Percentiles rank a stretch among this genome's conserved stretches.
Evolutionary conservation across 306 rosid genomes (phyloP).

Genomic region (Quercus robur): DNA sequence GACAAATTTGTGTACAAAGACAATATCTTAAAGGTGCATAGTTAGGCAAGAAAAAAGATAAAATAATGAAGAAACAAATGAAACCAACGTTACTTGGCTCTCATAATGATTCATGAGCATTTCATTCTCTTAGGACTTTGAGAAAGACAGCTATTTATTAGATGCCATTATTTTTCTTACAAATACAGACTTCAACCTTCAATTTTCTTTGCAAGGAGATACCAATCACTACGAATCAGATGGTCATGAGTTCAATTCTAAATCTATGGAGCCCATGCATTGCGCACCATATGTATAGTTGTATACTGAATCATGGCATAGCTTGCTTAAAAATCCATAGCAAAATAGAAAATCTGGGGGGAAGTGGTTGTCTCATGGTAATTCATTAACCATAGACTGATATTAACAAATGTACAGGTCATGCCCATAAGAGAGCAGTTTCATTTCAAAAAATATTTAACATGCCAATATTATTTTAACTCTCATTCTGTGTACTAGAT

Average conservation of each 20-base stretch:
- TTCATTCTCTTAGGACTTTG: not conserved
- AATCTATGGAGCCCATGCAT: not conserved
- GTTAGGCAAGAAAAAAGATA: not conserved
- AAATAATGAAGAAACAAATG: not conserved
- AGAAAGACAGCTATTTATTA: not conserved
- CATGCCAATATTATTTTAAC: not conserved
- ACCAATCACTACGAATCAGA: not conserved
- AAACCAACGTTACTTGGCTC: not conserved
- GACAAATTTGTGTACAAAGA: not conserved
- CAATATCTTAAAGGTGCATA: not conserved
- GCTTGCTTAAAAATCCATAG: not conserved
- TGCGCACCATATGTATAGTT: not conserved
- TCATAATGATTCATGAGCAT: not conserved
- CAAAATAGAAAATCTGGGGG: not conserved
- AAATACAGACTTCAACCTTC: not conserved
- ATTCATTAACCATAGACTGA: not conserved
- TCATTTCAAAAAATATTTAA: not conserved
- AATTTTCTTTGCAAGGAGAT: not conserved
- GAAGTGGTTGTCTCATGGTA: not conserved
- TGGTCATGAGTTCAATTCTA: not conserved
- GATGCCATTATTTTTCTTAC: not conserved
- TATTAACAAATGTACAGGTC: not conserved
- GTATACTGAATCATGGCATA: not conserved
- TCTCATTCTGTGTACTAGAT: not conserved
- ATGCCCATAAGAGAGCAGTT: not conserved